Conservation (phyloP, 2,329 filamentous ascomycete genomes). For the Tolypocladium cylindrosporum region DNA sequence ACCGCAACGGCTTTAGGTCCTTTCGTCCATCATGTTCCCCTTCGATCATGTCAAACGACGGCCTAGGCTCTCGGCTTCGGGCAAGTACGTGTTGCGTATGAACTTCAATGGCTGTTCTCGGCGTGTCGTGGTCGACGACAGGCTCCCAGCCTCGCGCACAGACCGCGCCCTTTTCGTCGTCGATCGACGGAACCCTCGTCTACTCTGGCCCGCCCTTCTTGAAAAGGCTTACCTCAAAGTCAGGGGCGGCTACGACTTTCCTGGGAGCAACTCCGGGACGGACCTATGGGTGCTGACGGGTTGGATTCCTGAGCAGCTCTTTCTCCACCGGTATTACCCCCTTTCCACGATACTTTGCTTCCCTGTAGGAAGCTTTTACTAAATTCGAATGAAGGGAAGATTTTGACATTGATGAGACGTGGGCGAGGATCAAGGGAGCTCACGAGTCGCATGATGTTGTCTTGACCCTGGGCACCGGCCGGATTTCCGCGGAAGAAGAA, state of each 20-base stretch:
- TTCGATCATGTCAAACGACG: conserved; percentile 48
- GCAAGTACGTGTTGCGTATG: conserved; percentile 85
- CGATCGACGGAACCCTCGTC: conserved; percentile 68
- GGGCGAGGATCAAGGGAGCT: conserved; percentile 64
- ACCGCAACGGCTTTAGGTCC: conserved; percentile 38
- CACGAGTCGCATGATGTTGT: conserved; percentile 75
- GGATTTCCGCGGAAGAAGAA: conserved; percentile 68
- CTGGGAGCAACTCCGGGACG: conserved; percentile 92
- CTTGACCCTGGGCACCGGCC: conserved; percentile 82
- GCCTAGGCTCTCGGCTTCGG: conserved; percentile 61
- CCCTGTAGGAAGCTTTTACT: neutral
- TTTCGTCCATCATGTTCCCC: conserved; percentile 66
- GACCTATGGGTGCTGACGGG: conserved; percentile 88
- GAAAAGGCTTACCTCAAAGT: conserved; percentile 97
- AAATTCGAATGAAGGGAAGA: conserved; percentile 49
- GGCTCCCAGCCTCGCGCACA: conserved; percentile 68
- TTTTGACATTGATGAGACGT: conserved; percentile 63
- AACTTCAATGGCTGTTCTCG: conserved; percentile 94
- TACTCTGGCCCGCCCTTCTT: conserved; percentile 84
- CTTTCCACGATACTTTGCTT: neutral
- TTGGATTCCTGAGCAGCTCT: conserved; percentile 95
- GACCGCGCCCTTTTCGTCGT: conserved; percentile 75
- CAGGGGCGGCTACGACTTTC: conserved; percentile 92
- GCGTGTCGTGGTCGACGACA: conserved; percentile 80
- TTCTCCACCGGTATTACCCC: conserved; percentile 57